phyloP scores from a whole-genome alignment of 345 rosid genomes.

The Citrus reticulata region DNA sequence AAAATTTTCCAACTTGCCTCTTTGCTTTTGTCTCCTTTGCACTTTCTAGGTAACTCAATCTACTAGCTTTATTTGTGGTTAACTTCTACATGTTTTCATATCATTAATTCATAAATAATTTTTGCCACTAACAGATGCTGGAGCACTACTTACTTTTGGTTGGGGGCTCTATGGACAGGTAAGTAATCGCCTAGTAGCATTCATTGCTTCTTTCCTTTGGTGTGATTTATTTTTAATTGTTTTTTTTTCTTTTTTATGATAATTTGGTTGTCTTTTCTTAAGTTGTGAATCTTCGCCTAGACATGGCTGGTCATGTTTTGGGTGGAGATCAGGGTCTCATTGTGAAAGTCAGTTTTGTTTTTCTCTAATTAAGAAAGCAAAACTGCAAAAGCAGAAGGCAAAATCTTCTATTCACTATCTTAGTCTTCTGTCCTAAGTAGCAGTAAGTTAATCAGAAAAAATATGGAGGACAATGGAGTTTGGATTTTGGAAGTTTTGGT shows the following conservation, averaged over 20 bases:
- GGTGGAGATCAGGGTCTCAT: neutral
- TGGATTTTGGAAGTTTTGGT: neutral
- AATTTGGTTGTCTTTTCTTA: neutral
- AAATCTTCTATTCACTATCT: neutral
- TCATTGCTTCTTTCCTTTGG: neutral
- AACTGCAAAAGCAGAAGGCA: neutral
- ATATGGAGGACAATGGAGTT: neutral
- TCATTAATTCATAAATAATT: conserved; percentile 7
- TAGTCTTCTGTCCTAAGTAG: neutral
- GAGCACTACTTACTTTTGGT: conserved; percentile 92
- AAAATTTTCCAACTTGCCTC: neutral
- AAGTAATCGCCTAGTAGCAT: conserved; percentile 11
- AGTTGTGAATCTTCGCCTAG: neutral
- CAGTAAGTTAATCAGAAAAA: neutral
- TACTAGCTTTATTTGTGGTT: neutral
- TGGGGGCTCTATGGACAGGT: conserved; percentile 99
- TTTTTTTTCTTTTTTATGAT: neutral
- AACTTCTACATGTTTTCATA: neutral
- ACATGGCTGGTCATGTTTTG: neutral
- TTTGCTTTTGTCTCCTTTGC: neutral
- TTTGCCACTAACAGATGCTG: conserved; percentile 68
- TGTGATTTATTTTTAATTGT: neutral
- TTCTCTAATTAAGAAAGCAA: neutral
- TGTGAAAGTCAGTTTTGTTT: neutral
- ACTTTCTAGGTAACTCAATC: neutral